phyloP scores from a whole-genome alignment of 208 protist genomes.

The Acanthamoeba polyphaga region DNA sequence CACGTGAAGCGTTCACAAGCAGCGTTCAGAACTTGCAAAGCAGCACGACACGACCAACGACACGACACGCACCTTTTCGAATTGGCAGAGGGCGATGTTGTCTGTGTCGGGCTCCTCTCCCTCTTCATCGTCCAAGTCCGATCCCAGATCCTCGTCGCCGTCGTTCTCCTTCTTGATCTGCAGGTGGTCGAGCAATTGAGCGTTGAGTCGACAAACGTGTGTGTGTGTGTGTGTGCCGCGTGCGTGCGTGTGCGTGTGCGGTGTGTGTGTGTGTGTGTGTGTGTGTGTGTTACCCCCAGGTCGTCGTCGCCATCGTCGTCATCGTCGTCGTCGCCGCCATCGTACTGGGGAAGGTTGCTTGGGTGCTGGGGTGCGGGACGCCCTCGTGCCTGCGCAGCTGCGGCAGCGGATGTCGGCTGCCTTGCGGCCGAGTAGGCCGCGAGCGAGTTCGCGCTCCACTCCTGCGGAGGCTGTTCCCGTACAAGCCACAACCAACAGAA shows the following conservation, averaged over 20 bases:
- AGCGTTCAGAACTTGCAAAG: not conserved
- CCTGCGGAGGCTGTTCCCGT: not conserved
- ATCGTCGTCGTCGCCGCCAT: conserved; percentile 40
- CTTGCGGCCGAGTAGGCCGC: not conserved
- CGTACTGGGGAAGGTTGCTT: conserved; percentile 67
- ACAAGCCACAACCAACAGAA: not conserved
- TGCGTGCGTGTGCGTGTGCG: too few species aligned
- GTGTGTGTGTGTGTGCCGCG: too few species aligned
- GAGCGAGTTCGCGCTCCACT: not conserved
- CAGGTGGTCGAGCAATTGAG: not conserved
- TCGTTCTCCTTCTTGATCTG: conserved; percentile 77
- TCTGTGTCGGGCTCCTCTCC: conserved; percentile 84
- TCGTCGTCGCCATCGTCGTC: conserved; percentile 74
- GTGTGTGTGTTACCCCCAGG: too few species aligned
- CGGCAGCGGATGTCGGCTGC: not conserved
- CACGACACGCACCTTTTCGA: conserved; percentile 77
- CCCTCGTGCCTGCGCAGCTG: not conserved
- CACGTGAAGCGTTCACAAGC: not conserved
- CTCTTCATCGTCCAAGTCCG: conserved; percentile 85
- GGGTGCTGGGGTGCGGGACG: not conserved
- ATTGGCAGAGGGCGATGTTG: conserved; percentile 85
- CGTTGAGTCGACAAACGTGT: not conserved
- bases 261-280: too few species aligned
- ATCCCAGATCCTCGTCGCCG: conserved; percentile 78
- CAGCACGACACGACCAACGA: not conserved